These are phyloP conservation scores for Curvularia sp. DNA, from an alignment of 2,329 filamentous ascomycete species.

Conservation along the genomic window DNA sequence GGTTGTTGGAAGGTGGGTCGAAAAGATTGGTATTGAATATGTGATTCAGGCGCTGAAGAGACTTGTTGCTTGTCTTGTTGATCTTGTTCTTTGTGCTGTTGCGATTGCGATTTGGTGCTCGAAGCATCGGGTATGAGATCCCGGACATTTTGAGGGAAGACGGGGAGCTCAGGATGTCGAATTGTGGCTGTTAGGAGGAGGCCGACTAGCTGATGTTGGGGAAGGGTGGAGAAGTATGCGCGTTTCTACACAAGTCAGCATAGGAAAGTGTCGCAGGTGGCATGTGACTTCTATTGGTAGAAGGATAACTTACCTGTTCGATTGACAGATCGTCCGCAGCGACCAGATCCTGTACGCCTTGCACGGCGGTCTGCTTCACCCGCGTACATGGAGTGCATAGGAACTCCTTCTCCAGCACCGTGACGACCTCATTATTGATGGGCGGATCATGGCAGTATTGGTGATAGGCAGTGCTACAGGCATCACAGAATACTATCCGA, in stretches of 20 bases:
- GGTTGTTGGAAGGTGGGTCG: conserved; percentile 17
- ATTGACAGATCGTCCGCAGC: conserved; percentile 50
- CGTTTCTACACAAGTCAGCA: conserved; percentile 59
- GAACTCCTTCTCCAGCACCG: conserved; percentile 73
- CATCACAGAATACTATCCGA: conserved; percentile 85
- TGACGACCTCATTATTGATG: conserved; percentile 73
- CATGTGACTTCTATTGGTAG: background rate
- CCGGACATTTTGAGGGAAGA: conserved; percentile 62
- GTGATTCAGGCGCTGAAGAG: conserved; percentile 9
- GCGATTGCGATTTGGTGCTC: conserved; percentile 17
- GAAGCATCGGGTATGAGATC: conserved; percentile 32
- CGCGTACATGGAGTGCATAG: conserved; percentile 68
- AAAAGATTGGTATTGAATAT: conserved; percentile 23
- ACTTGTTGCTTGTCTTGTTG: conserved; percentile 1
- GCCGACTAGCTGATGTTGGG: conserved; percentile 68
- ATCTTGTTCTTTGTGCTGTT: conserved; percentile 19
- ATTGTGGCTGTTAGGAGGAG: conserved; percentile 69
- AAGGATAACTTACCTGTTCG: conserved; percentile 50
- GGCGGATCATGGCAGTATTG: conserved; percentile 80
- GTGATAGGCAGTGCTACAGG: conserved; percentile 81
- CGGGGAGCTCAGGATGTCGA: conserved; percentile 68
- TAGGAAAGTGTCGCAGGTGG: background rate
- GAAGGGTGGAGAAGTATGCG: conserved; percentile 67
- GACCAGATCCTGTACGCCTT: conserved; percentile 50
- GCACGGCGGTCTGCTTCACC: conserved; percentile 40